Percentiles rank a stretch among this genome's conserved stretches.
phyloP scores from a whole-genome alignment of 768 basidiomycete genomes.

The Termitomyces bulborhizus region DNA sequence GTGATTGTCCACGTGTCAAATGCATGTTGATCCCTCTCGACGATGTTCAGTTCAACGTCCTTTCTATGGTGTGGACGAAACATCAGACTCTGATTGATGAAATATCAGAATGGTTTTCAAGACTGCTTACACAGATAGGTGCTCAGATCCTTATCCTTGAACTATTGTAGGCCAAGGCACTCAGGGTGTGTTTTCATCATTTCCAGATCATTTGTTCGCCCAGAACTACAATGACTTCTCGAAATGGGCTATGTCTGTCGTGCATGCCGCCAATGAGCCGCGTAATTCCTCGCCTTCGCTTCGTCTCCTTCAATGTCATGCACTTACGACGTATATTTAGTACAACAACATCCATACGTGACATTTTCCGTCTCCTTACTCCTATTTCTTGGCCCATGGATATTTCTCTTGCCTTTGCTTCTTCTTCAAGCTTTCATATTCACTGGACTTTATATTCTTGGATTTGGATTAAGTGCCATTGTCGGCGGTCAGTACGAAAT shows the following conservation, averaged over 20 bases:
- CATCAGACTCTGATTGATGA: background rate
- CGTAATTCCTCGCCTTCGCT: background rate
- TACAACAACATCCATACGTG: conserved; percentile 12
- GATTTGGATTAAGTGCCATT: conserved; percentile 15
- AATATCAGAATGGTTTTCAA: background rate
- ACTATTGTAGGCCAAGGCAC: background rate
- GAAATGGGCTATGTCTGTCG: background rate
- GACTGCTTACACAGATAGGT: background rate
- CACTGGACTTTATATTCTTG: conserved; percentile 9
- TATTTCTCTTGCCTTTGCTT: conserved; percentile 18
- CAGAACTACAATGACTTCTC: background rate
- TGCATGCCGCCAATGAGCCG: background rate
- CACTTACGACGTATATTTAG: conserved; percentile 3
- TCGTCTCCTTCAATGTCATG: background rate
- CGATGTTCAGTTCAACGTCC: no score
- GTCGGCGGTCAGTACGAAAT: conserved; percentile 15
- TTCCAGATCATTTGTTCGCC: background rate
- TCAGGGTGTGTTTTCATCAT: background rate
- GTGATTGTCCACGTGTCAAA: no score
- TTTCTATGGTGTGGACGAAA: background rate
- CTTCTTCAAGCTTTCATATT: conserved; percentile 14
- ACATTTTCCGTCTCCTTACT: conserved; percentile 9
- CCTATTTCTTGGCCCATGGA: conserved; percentile 19
- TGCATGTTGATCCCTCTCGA: no score
- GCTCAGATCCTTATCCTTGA: no score